Evolutionary conservation across 169 alveolate genomes (phyloP).

Genomic region (Eimeria maxima): DNA sequence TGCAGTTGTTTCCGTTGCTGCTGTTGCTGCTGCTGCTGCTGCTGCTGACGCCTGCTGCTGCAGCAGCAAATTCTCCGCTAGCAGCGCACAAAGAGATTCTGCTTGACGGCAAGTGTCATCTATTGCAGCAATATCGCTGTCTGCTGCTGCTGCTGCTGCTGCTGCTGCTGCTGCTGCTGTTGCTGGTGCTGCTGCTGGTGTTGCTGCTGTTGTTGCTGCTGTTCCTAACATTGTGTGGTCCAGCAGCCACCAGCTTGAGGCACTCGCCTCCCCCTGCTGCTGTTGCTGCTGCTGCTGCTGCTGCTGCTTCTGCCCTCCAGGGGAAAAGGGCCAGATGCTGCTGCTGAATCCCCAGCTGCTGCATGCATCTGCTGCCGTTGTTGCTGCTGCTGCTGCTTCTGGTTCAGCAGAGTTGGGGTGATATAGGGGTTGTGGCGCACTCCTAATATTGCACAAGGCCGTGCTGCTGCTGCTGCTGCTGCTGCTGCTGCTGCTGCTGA

Average conservation of each 20-base stretch:
- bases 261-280: neutral
- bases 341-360: neutral
- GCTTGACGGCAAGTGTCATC: constrained; percentile 26
- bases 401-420: neutral
- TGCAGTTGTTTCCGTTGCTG: neutral
- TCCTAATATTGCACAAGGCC: too few species aligned
- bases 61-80: neutral
- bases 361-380: too few species aligned
- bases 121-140: neutral
- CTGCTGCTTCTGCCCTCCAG: neutral
- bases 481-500: constrained; percentile 21
- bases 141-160: too few species aligned
- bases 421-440: neutral
- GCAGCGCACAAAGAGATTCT: neutral
- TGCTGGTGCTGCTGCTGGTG: too few species aligned
- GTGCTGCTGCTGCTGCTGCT: constrained; percentile 15
- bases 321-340: neutral
- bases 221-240: neutral
- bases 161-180: too few species aligned
- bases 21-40: constrained; percentile 22
- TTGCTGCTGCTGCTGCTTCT: constrained; percentile 30
- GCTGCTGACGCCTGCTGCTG: neutral
- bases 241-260: neutral
- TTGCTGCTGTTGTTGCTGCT: too few species aligned
- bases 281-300: constrained; percentile 41